These are phyloP conservation scores for Zarea fungicola DNA, from an alignment of 2,329 filamentous ascomycete species.

Conservation along the genomic window DNA sequence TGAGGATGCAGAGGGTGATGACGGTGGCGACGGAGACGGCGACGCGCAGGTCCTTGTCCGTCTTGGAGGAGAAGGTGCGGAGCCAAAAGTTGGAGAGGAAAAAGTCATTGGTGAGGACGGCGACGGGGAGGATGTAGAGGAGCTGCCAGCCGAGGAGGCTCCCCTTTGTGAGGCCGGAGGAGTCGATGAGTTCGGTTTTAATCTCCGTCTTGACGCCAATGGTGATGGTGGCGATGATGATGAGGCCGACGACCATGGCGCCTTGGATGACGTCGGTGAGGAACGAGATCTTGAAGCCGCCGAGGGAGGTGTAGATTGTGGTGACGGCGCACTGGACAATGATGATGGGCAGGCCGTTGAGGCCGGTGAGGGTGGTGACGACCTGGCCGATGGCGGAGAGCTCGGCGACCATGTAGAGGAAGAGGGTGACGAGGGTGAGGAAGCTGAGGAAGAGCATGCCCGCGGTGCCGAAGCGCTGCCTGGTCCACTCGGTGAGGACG, in stretches of 20 bases:
- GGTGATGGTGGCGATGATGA: conserved; percentile 72
- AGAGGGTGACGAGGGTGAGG: conserved; percentile 74
- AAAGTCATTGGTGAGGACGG: conserved; percentile 79
- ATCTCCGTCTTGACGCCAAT: conserved; percentile 71
- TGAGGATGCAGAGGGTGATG: conserved; percentile 62
- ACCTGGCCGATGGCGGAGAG: conserved; percentile 78
- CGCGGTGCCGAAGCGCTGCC: conserved; percentile 67
- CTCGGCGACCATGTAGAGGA: conserved; percentile 83
- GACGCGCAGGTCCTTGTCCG: conserved; percentile 71
- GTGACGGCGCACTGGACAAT: conserved; percentile 75
- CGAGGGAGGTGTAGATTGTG: conserved; percentile 77
- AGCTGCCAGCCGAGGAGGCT: conserved; percentile 78
- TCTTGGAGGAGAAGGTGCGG: conserved; percentile 73
- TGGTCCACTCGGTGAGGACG: conserved; percentile 78
- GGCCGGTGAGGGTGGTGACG: conserved; percentile 65
- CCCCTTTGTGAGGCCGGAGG: conserved; percentile 63
- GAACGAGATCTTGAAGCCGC: conserved; percentile 80
- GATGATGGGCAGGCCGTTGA: conserved; percentile 68
- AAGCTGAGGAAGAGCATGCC: conserved; percentile 70
- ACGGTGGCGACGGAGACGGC: conserved; percentile 65
- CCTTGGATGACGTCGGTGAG: conserved; percentile 80
- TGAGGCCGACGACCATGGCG: conserved; percentile 67
- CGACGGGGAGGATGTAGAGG: conserved; percentile 76
- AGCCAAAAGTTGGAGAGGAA: conserved; percentile 83
- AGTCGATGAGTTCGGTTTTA: conserved; percentile 60